Evolutionary conservation across 1,284 basidiomycete species (phyloP).

Genomic region (Trametes versicolor): DNA sequence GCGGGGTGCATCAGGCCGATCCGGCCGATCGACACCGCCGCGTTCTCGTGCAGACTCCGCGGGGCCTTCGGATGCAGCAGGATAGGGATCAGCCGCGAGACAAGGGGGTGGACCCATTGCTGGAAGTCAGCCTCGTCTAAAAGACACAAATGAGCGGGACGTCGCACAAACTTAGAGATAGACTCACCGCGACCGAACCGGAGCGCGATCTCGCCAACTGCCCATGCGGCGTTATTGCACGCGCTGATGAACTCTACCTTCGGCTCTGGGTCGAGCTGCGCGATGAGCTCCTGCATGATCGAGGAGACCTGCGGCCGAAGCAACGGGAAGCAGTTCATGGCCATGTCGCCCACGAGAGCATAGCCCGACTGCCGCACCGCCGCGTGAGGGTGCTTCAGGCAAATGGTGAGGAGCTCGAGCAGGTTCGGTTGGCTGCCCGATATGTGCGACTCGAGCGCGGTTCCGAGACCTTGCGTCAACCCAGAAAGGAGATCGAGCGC

Average conservation of each 20-base stretch:
- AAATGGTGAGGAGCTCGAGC: conserved; percentile 82
- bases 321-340: conserved; percentile 93
- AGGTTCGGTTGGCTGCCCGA: conserved; percentile 76
- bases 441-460: conserved; percentile 79
- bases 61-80: conserved; percentile 92
- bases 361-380: conserved; percentile 97
- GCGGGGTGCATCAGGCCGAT: conserved; percentile 93
- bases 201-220: conserved; percentile 95
- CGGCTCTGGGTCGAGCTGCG: conserved; percentile 91
- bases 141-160: conserved; percentile 22
- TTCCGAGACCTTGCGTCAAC: conserved; percentile 93
- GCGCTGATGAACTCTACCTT: conserved; percentile 94
- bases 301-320: conserved; percentile 87
- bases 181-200: conserved; percentile 80
- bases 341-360: conserved; percentile 96
- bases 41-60: conserved; percentile 96
- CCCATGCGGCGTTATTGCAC: conserved; percentile 99
- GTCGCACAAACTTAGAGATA: not conserved
- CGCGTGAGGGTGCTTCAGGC: conserved; percentile 94
- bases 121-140: conserved; percentile 84
- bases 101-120: conserved; percentile 89
- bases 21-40: conserved; percentile 98
- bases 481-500: conserved; percentile 96
- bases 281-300: conserved; percentile 91
- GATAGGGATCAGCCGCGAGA: conserved; percentile 92